These are phyloP conservation scores for Silene uniflora DNA, from an alignment of 148 eudicot species.

Conservation along the genomic window DNA sequence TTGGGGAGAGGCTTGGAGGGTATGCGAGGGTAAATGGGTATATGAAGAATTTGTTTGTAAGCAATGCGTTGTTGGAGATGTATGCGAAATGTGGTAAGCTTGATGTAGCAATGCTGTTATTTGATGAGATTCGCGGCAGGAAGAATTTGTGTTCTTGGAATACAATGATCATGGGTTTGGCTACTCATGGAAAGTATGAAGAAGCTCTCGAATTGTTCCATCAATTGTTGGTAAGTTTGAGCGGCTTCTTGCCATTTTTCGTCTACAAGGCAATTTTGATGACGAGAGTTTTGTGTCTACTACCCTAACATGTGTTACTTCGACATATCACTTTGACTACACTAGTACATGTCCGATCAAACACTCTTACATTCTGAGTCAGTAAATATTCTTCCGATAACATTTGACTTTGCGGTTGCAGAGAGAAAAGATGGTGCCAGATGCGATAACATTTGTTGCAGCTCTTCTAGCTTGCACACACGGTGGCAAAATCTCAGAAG, in stretches of 20 bases:
- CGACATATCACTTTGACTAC: too few relatives aligned
- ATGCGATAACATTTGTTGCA: constrained; percentile 53
- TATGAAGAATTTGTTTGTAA: constrained; percentile 45
- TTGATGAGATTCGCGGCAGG: constrained; percentile 49
- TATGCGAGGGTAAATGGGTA: constrained; percentile 49
- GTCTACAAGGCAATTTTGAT: background rate
- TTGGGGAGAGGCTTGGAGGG: constrained; percentile 47
- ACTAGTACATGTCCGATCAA: too few relatives aligned
- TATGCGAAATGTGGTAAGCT: constrained; percentile 63
- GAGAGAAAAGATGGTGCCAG: constrained; percentile 43
- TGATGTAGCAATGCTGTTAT: constrained; percentile 40
- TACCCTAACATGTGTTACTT: too few relatives aligned
- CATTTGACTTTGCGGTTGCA: constrained; percentile 11
- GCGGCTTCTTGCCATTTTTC: background rate
- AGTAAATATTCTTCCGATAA: background rate
- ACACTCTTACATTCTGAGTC: too few relatives aligned
- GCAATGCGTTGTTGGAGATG: constrained; percentile 63
- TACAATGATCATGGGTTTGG: constrained; percentile 62
- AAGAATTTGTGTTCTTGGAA: constrained; percentile 65
- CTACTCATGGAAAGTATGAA: constrained; percentile 46
- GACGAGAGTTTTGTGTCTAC: too few relatives aligned
- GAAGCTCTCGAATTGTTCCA: constrained; percentile 50
- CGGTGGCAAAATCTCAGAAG: constrained; percentile 45
- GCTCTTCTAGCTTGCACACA: constrained; percentile 59
- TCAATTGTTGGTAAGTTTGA: constrained; percentile 44